Base-by-base conservation (phyloP, 805 yeast species). In the Lipomyces starkeyi region DNA sequence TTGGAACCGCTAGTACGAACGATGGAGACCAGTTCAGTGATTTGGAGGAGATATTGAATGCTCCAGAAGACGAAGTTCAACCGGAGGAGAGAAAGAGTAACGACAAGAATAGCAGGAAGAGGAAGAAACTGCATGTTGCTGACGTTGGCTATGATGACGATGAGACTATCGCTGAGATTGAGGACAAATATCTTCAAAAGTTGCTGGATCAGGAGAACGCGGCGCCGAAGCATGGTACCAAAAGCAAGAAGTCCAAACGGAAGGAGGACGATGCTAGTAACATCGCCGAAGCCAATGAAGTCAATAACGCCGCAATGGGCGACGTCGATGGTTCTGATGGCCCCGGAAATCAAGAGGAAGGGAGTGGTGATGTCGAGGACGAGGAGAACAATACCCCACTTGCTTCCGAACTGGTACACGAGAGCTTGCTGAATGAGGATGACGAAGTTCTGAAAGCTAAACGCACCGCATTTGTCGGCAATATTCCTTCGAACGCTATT, bases 391-490 rank as follows among this genome's bases (percentile, higher is more conserved):
- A 58, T 14, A 49, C 60, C 17, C 14, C 2, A 14, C 14, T 37
- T 37, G 11, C 40, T 11, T 37, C 40, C 20, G 54, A 53, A n/a
- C 53, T 35, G 11, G 64, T 60, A 13, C 72, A 69, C 40, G 72
- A 69, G 79, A 76, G 25, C 76, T 77, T 54, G 77, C 74, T 52
- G 74, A 82, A 77, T 37, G 81, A 79, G 52, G 80, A 78, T 37
- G 78, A 76, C 61, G 82, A 81, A 11, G 82, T 79, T 40, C 77
- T 74, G 17, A 78, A 78, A 29, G 79, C 77, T n/a, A 75, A 65
- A 75, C 76, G 71, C 43, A 65, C 72, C 22, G 49, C 94, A 0
- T 95, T 95, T 75, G 88, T 95, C 9, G 98, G 98, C 57, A 95
- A 95, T 77, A 85, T 94, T 14, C 86, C 91, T 43, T 80, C 87